Conservation (phyloP, 169 alveolate genomes). For the Eimeria acervulina region DNA sequence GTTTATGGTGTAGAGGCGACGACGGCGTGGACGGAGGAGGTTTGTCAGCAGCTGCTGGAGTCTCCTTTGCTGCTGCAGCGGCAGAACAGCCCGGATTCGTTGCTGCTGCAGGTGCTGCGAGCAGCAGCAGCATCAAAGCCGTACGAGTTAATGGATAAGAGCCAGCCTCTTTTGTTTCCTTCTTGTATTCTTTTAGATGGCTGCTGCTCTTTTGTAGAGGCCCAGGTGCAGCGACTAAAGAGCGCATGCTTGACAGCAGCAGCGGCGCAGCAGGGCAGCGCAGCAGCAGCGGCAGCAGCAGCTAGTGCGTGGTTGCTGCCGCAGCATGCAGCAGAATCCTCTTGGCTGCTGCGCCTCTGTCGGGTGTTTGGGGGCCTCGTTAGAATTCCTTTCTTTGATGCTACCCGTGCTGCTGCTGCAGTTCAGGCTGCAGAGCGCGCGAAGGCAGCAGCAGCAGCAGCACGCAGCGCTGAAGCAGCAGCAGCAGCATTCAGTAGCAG, state of each 20-base stretch:
- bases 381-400: background rate
- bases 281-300: slow-evolving; percentile 52
- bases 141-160: slow-evolving; percentile 21
- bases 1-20: slow-evolving; percentile 14
- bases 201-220: slow-evolving; percentile 70
- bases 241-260: slow-evolving; percentile 73
- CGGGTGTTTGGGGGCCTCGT: slow-evolving; percentile 19
- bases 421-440: background rate
- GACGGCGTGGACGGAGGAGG: slow-evolving; percentile 35
- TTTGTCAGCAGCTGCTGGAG: slow-evolving; percentile 12
- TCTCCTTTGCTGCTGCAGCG: slow-evolving; percentile 65
- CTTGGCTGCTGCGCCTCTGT: slow-evolving; percentile 38
- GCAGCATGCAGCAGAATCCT: slow-evolving; percentile 16
- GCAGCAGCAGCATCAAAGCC: slow-evolving; percentile 45
- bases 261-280: slow-evolving; percentile 60
- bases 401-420: slow-evolving; percentile 47
- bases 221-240: slow-evolving; percentile 75
- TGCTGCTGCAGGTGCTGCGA: slow-evolving; percentile 15
- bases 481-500: slow-evolving; percentile 35
- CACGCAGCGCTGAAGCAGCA: slow-evolving; percentile 26
- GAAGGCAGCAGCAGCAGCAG: slow-evolving; percentile 66
- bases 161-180: slow-evolving; percentile 77
- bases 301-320: slow-evolving; percentile 31
- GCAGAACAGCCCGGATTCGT: background rate
- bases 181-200: slow-evolving; percentile 44